Evolutionary conservation across 2,329 filamentous ascomycete species (phyloP).

Genomic region (Fonsecaea erecta): DNA sequence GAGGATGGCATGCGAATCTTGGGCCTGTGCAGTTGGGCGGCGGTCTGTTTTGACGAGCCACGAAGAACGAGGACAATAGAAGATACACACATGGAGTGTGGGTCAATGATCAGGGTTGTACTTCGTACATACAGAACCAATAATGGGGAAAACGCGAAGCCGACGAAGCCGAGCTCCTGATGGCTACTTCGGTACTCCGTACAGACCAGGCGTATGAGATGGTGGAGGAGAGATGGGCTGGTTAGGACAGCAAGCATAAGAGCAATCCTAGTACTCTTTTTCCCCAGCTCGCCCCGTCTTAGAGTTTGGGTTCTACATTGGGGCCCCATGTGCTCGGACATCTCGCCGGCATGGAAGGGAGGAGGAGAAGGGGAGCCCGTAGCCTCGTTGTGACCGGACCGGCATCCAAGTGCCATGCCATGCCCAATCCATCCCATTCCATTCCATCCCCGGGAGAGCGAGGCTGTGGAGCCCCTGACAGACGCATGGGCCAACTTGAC

Average conservation of each 20-base stretch:
- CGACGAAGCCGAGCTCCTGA: not conserved
- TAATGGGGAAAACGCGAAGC: not conserved
- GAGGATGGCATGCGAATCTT: not conserved
- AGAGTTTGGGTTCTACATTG: too few species aligned
- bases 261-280: too few species aligned
- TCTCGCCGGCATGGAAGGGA: not conserved
- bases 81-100: not conserved
- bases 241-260: too few species aligned
- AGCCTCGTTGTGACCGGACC: not conserved
- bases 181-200: too few species aligned
- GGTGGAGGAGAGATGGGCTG: too few species aligned
- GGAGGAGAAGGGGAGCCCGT: not conserved
- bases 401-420: too few species aligned
- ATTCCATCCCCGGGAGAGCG: too few species aligned
- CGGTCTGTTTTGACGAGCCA: not conserved
- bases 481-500: too few species aligned
- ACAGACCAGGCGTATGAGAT: too few species aligned
- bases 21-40: not conserved
- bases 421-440: too few species aligned
- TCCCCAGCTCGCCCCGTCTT: too few species aligned
- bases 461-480: too few species aligned
- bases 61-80: not conserved
- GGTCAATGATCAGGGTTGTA: not conserved
- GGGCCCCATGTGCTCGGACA: not conserved
- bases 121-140: not conserved